phyloP scores from a whole-genome alignment of 768 basidiomycete genomes.

The Lyophyllum atratum region DNA sequence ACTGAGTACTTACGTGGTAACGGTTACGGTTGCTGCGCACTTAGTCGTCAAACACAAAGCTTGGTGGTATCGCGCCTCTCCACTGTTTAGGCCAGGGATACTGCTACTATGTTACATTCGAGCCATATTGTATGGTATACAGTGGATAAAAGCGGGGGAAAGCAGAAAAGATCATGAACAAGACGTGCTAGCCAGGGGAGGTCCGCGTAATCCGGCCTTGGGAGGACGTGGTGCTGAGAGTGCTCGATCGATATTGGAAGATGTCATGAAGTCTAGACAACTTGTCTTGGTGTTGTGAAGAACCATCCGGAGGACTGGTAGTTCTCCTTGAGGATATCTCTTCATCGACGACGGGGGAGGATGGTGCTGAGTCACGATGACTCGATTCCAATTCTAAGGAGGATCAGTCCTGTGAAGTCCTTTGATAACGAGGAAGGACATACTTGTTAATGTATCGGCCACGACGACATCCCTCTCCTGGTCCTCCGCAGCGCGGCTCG shows the following conservation, averaged over 20 bases:
- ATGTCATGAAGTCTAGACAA: conserved; percentile 76
- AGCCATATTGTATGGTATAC: conserved; percentile 6
- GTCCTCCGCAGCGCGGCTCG: conserved; percentile 86
- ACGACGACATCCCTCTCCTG: conserved; percentile 78
- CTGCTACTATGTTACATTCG: conserved; percentile 4
- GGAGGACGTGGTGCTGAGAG: conserved; percentile 48
- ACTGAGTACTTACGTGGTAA: no score
- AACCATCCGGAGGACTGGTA: conserved; percentile 29
- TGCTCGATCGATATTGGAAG: conserved; percentile 82
- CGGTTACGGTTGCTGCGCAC: no score
- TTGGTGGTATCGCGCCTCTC: no score
- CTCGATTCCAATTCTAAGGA: conserved; percentile 65
- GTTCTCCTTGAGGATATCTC: conserved; percentile 32
- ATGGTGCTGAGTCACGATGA: conserved; percentile 35
- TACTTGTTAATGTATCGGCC: conserved; percentile 83
- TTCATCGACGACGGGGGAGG: conserved; percentile 23
- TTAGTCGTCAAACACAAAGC: no score
- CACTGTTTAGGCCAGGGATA: no score
- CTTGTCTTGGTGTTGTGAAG: conserved; percentile 55
- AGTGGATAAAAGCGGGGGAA: not conserved
- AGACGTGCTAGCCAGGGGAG: conserved; percentile 24
- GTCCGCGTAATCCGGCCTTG: conserved; percentile 32
- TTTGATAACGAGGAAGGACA: conserved; percentile 27
- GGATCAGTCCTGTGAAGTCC: conserved; percentile 9
- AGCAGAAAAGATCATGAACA: not conserved